phyloP scores from a whole-genome alignment of 768 basidiomycete genomes.

The Lyophyllum semitale region DNA sequence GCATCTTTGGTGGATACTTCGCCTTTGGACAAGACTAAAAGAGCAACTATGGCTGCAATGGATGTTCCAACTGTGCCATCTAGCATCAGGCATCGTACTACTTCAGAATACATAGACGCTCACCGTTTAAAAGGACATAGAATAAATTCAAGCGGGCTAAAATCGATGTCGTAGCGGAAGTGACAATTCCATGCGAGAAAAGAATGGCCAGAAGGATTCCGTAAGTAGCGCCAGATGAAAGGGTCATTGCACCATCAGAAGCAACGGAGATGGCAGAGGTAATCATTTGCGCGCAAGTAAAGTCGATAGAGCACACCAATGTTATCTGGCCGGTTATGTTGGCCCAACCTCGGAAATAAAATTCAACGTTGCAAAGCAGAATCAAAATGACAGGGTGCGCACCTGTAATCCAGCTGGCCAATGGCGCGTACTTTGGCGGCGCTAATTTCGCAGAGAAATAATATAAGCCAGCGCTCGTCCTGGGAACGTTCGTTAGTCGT shows the following conservation, averaged over 20 bases:
- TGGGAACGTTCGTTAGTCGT: conserved; percentile 22
- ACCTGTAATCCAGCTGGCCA: conserved; percentile 68
- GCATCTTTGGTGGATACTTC: conserved; percentile 70
- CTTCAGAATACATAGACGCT: conserved; percentile 22
- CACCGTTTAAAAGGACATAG: conserved; percentile 68
- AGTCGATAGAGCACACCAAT: conserved; percentile 76
- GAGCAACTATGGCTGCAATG: conserved; percentile 59
- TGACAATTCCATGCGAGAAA: conserved; percentile 68
- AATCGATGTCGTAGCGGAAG: conserved; percentile 66
- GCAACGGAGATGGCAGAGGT: conserved; percentile 67
- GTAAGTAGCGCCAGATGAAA: conserved; percentile 64
- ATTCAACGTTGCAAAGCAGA: background rate
- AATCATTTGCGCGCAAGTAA: conserved; percentile 80
- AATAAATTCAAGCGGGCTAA: conserved; percentile 70
- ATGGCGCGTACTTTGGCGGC: conserved; percentile 56
- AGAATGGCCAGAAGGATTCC: conserved; percentile 68
- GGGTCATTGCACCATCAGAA: conserved; percentile 50
- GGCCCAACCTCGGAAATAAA: conserved; percentile 52
- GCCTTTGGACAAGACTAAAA: conserved; percentile 58
- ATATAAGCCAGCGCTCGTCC: conserved; percentile 78
- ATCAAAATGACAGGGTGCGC: too few species aligned
- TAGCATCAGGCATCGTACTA: conserved; percentile 14
- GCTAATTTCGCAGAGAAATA: conserved; percentile 80
- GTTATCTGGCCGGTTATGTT: conserved; percentile 69
- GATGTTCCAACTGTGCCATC: conserved; percentile 56